Evolutionary conservation across 495 filamentous ascomycete species (phyloP), one percentile per base, ranked within the genome.

Genomic region (Talaromyces nanjingensis): DNA sequence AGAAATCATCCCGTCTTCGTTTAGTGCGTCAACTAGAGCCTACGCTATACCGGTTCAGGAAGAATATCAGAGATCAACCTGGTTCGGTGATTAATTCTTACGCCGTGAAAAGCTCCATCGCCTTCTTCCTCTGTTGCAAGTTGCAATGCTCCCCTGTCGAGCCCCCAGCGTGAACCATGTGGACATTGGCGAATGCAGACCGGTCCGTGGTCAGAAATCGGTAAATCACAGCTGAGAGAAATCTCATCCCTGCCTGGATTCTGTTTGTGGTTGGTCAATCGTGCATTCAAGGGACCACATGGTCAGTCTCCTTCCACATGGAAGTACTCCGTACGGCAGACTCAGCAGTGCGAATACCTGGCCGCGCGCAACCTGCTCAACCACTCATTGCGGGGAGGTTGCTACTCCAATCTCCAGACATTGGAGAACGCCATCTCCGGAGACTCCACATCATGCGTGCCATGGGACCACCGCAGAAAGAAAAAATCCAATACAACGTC

Each of bases 401-500:
- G 20, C 3, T 55, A 20, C 52, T 55, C 18, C 49, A 33, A 53
- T 20, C 18, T 53, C 52, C 25, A 25, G 52, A 20, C 12, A 20
- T 49, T 49, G 18, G 45, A 49, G 45, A 49, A 49, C 5, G 45
- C 45, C 45, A 49, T 49, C n/a, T 49, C 18, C 45, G 45, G 45
- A 49, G 45, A 20, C 52, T 55, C 52, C 52, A 55, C 52, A 55
- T 55, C 52, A 55, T 55, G 24, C 25, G 52, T 55, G 20, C 52
- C 52, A 55, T 55, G 52, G 52, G 52, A 55, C 52, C 52, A 25
- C 52, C 11, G 14, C 52, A 29, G 52, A 55, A 49, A 49, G 8
- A 20, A 20, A 45, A 55, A 55, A 55, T 22, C 16, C 12, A 59
- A 59, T 59, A 59, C 56, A 59, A 59, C 56, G 56, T 59, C 56